Evolutionary conservation across 129 eudicot species (phyloP).

Genomic region (Flaveria trinervia): DNA sequence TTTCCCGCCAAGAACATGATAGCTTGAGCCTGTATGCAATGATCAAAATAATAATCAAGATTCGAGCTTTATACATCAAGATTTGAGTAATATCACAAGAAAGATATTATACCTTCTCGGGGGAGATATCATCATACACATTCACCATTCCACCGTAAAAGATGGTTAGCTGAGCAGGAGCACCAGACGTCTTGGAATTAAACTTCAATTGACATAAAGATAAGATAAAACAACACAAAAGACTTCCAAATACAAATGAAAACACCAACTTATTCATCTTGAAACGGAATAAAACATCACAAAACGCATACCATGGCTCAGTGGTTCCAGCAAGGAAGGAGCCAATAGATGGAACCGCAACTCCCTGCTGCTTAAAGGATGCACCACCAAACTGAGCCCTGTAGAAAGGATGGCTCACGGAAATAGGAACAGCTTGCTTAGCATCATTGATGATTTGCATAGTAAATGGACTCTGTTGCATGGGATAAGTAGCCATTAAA

Average conservation of each 20-base stretch:
- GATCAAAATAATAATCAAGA: conserved; percentile 13
- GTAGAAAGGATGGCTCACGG: conserved; percentile 47
- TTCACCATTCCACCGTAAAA: conserved; percentile 66
- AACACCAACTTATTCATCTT: background rate
- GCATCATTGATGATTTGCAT: conserved; percentile 41
- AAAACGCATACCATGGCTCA: conserved; percentile 52
- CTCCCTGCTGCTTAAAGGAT: conserved; percentile 54
- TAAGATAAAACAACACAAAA: conserved; percentile 1
- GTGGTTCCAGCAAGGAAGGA: conserved; percentile 61
- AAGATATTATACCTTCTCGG: conserved; percentile 55
- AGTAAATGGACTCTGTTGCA: conserved; percentile 48
- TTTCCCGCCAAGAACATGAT: conserved; percentile 79
- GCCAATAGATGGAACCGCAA: conserved; percentile 47
- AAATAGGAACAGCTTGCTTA: conserved; percentile 41
- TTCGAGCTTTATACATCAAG: conserved; percentile 12
- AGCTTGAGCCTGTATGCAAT: conserved; percentile 62
- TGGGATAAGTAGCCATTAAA: conserved; percentile 42
- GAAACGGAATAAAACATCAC: conserved; percentile 1
- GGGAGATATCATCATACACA: conserved; percentile 60
- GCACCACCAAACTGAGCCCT: conserved; percentile 54
- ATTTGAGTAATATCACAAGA: background rate
- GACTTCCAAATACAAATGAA: background rate
- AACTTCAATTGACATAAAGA: conserved; percentile 22
- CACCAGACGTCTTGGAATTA: conserved; percentile 41
- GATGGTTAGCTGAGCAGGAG: conserved; percentile 70